Percentiles rank a stretch among this genome's conserved stretches.
These are phyloP conservation scores for Pseudogymnoascus sp. DNA, from an alignment of 2,329 filamentous ascomycete species.

Conservation along the genomic window DNA sequence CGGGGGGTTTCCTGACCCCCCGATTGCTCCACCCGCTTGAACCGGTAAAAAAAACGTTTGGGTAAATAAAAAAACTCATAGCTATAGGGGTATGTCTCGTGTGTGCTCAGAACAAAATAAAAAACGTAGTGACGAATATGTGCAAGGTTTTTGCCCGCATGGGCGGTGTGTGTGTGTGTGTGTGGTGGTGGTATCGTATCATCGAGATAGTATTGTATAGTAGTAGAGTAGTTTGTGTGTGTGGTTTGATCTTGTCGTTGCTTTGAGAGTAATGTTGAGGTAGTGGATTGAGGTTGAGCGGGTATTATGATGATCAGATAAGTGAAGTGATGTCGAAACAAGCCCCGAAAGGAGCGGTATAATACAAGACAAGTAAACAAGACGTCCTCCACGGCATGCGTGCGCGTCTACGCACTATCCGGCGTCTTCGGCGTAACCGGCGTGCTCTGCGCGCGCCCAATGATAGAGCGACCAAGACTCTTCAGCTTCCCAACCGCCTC, in stretches of 20 bases:
- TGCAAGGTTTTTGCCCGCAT: background rate
- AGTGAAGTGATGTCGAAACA: background rate
- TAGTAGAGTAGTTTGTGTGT: background rate
- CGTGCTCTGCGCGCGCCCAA: conserved; percentile 34
- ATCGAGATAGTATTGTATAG: background rate
- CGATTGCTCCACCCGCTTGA: background rate
- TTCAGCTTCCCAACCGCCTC: conserved; percentile 46
- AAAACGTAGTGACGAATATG: background rate
- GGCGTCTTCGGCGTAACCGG: background rate
- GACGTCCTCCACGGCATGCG: background rate
- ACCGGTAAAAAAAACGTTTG: background rate
- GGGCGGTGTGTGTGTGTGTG: background rate
- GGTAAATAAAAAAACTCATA: conserved; percentile 2
- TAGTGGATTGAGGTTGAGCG: background rate
- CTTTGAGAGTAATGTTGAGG: background rate
- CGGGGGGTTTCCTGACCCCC: background rate
- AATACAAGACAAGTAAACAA: conserved; percentile 5
- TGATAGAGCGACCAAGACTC: conserved; percentile 48
- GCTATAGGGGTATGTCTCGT: background rate
- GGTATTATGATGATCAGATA: conserved; percentile 4
- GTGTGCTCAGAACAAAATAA: background rate
- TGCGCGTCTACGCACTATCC: background rate
- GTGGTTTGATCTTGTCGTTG: background rate
- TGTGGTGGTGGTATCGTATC: background rate
- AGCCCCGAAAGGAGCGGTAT: background rate